phyloP scores from a whole-genome alignment of 192 early-diverging fungal genomes.

The Funneliformis geosporum region DNA sequence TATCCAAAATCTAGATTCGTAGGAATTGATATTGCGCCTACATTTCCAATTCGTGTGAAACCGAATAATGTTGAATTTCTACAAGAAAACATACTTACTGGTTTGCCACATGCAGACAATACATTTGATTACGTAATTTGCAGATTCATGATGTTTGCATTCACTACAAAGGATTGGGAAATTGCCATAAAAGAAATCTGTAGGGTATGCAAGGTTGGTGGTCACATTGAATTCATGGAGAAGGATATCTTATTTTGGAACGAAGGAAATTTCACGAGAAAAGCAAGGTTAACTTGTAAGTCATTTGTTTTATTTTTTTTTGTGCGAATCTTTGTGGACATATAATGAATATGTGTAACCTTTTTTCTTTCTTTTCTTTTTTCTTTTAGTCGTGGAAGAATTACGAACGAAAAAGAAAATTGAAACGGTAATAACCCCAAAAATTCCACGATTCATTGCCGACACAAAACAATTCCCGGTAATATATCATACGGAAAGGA shows the following conservation, averaged over 20 bases:
- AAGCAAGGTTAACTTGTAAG: neutral
- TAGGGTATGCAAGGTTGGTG: neutral
- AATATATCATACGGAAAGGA: neutral
- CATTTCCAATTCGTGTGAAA: neutral
- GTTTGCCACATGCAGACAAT: constrained; percentile 33
- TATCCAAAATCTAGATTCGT: constrained; percentile 13
- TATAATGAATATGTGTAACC: neutral
- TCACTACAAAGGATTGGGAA: constrained; percentile 26
- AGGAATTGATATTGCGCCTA: neutral
- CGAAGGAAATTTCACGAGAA: neutral
- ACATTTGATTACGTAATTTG: constrained; percentile 39
- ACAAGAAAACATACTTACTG: constrained; percentile 32
- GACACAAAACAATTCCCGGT: neutral
- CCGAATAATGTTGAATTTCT: constrained; percentile 38
- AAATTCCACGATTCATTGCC: neutral
- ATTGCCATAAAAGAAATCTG: neutral
- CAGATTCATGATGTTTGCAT: constrained; percentile 35
- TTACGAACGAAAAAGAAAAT: neutral
- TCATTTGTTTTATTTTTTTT: neutral
- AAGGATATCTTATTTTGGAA: constrained; percentile 7
- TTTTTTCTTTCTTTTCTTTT: neutral
- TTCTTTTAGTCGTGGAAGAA: neutral
- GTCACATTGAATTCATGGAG: constrained; percentile 9
- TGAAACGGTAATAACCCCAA: neutral
- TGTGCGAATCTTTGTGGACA: neutral